Conservation (phyloP, 2,329 filamentous ascomycete genomes). For the Tolypocladium nubicola region DNA sequence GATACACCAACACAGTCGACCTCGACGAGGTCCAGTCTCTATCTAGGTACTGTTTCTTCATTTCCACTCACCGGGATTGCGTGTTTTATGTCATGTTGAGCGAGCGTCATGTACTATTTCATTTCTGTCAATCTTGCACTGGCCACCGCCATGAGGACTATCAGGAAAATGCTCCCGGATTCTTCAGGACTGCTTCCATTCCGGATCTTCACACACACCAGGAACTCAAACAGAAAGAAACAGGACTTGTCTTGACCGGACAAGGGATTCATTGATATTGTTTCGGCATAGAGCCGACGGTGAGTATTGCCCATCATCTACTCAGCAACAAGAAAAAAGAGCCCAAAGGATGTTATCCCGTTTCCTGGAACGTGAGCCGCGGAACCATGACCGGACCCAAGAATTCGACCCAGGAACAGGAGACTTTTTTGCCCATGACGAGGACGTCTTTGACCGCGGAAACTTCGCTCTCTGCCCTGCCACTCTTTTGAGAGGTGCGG, state of each 20-base stretch:
- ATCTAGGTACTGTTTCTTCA: constrained; percentile 50
- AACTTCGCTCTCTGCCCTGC: neutral
- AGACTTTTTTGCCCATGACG: neutral
- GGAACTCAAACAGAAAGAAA: constrained; percentile 5
- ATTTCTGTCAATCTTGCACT: neutral
- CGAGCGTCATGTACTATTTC: constrained; percentile 7
- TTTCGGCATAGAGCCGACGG: neutral
- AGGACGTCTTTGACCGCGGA: neutral
- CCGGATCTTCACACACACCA: neutral
- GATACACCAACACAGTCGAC: constrained; percentile 40
- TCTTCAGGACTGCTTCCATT: neutral
- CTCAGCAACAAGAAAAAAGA: neutral
- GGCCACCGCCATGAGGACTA: neutral
- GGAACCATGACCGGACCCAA: neutral
- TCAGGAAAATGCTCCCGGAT: neutral
- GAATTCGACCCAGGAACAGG: neutral
- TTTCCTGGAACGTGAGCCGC: neutral
- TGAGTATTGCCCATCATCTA: constrained; percentile 2
- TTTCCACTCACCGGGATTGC: constrained; percentile 29
- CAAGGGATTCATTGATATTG: constrained; percentile 1
- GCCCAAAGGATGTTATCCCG: neutral
- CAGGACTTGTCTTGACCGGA: constrained; percentile 8
- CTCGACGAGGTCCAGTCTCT: constrained; percentile 50
- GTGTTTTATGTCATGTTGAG: constrained; percentile 18
- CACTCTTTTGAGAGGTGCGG: neutral